Base-by-base conservation (phyloP, 2,329 filamentous ascomycete genomes). In the Erysiphe neolycopersici region DNA sequence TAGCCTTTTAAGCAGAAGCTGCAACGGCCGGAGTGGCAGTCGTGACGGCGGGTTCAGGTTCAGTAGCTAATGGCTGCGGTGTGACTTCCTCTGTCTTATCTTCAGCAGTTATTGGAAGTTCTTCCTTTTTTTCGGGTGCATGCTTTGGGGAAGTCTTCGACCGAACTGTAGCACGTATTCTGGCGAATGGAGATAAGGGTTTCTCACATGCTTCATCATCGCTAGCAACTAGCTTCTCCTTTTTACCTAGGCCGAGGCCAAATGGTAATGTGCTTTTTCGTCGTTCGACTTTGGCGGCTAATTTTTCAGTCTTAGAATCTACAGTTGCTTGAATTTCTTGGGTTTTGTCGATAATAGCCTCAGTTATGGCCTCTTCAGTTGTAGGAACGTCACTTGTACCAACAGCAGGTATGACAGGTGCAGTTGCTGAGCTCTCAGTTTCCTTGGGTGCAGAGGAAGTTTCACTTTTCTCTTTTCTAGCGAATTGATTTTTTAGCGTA, bases 181-280 rank as follows among this genome's bases (percentile, higher is more conserved):
- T 58, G 46, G 55, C 52, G 46, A 59, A 58, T 39, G 55, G 53
- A 35, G 54, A 57, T 43, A 50, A 50, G 41, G 54, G 51, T 46
- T 57, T 56, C 47, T 56, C 54, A 47, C 63, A 57, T 49, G 68
- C 66, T 43, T 60, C 56, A 51, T 72, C 68, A 22, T 50, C 50
- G 39, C 51, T 52, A 38, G 48, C 44, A 11, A 46, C 46, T n/a
- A 49, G 43, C 50, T 56, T 56, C 59, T 71, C 70, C 67, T 78
- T 78, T 64, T 73, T 68, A 61, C 68, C 70, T 58, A 67, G 51
- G 12, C 39, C 39, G 5, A 41, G 17, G 3, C 37, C 37, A 73
- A 72, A 79, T 48, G 56, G 56, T 22, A 59, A 50, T 59, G 78
- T 68, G 52, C 71, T 76, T 51, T 63, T 63, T 53, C 76, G 72